Percentiles rank a stretch among this genome's conserved stretches.
Evolutionary conservation across 805 yeast species (phyloP).

Genomic region (Hanseniaspora lachancei): DNA sequence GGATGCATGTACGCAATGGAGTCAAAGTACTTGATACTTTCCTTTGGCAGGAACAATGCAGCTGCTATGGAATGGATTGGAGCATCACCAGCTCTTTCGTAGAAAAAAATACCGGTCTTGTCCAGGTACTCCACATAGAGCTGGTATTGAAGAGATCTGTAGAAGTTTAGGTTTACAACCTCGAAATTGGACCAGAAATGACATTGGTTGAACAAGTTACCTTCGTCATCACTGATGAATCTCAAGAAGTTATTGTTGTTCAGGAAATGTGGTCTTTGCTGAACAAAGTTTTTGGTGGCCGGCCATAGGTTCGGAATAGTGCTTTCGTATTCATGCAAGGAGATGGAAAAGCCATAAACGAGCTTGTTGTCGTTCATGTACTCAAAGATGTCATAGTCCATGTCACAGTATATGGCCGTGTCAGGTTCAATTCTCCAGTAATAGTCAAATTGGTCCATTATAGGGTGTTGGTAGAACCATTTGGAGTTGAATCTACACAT

Average conservation of each 20-base stretch:
- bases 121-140: slow-evolving; percentile 59
- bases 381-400: slow-evolving; percentile 67
- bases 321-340: slow-evolving; percentile 53
- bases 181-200: slow-evolving; percentile 87
- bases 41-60: slow-evolving; percentile 51
- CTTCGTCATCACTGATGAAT: slow-evolving; percentile 58
- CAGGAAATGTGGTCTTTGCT: slow-evolving; percentile 44
- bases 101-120: slow-evolving; percentile 66
- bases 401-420: slow-evolving; percentile 58
- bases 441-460: slow-evolving; percentile 58
- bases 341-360: slow-evolving; percentile 63
- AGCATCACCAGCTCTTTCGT: slow-evolving; percentile 89
- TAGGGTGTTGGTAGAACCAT: slow-evolving; percentile 61
- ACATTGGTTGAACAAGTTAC: slow-evolving; percentile 64
- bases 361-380: slow-evolving; percentile 65
- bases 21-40: slow-evolving; percentile 57
- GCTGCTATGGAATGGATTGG: slow-evolving; percentile 78
- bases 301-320: slow-evolving; percentile 74
- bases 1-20: slow-evolving; percentile 72
- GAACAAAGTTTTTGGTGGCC: slow-evolving; percentile 50
- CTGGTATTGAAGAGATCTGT: slow-evolving; percentile 56
- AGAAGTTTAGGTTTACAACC: slow-evolving; percentile 60
- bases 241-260: slow-evolving; percentile 51
- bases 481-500: slow-evolving; percentile 88
- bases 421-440: slow-evolving; percentile 93